Conservation (phyloP, 2,329 filamentous ascomycete species). For the Penicillium sclerotiorum region DNA sequence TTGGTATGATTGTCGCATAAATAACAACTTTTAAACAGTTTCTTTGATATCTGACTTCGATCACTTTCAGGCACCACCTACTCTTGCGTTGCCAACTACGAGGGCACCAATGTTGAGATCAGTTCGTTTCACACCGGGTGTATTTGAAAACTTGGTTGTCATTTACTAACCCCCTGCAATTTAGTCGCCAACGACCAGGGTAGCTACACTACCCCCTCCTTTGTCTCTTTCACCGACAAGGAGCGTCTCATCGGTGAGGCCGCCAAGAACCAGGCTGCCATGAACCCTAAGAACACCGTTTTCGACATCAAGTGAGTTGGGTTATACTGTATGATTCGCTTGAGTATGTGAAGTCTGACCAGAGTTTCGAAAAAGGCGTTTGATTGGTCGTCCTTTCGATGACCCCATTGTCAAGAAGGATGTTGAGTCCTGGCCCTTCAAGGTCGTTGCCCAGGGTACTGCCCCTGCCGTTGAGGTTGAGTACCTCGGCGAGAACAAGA, state of each 20-base stretch:
- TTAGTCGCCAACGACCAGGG: slow-evolving; percentile 98
- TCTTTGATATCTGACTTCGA: slow-evolving; percentile 22
- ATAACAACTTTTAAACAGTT: slow-evolving; percentile 3
- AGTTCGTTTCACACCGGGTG: slow-evolving; percentile 64
- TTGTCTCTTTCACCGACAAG: slow-evolving; percentile 98
- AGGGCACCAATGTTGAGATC: slow-evolving; percentile 99
- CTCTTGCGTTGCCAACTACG: slow-evolving; percentile 99
- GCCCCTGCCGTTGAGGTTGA: slow-evolving; percentile 92
- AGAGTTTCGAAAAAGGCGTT: slow-evolving; percentile 64
- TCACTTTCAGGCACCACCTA: slow-evolving; percentile 91
- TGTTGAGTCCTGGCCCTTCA: slow-evolving; percentile 98
- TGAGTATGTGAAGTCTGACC: slow-evolving; percentile 10
- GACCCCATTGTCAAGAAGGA: slow-evolving; percentile 99
- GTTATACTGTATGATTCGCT: slow-evolving; percentile 1
- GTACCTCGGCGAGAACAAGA: slow-evolving; percentile 93
- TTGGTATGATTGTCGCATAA: slow-evolving; percentile 69
- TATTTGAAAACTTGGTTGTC: no score
- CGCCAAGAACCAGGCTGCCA: slow-evolving; percentile 99
- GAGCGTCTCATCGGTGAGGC: slow-evolving; percentile 99
- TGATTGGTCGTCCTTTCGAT: slow-evolving; percentile 94
- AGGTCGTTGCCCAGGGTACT: slow-evolving; percentile 86
- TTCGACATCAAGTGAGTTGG: slow-evolving; percentile 94
- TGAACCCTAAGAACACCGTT: slow-evolving; percentile 98
- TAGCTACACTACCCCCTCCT: slow-evolving; percentile 97
- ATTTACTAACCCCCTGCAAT: slow-evolving; percentile 16